A percentile compares a stretch with the other conserved stretches of the same genome.
Evolutionary conservation across 2,329 filamentous ascomycete genomes (phyloP).

Genomic region (Nakataea oryzae): DNA sequence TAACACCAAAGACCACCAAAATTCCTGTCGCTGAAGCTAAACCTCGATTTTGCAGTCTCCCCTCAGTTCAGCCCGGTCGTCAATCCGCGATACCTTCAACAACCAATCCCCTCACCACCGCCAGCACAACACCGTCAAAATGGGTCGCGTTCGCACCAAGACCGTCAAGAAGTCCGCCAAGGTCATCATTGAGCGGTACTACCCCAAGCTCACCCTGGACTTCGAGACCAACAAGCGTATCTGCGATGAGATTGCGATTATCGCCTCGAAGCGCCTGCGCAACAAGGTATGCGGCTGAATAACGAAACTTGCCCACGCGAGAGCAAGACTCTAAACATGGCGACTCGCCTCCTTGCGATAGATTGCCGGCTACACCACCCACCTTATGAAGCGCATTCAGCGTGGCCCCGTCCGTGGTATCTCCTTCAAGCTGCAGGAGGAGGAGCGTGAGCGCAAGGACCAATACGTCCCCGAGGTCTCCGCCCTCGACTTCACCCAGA

Average conservation of each 20-base stretch:
- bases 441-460: slow-evolving; percentile 99
- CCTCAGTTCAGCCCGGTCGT: neutral
- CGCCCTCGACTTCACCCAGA: slow-evolving; percentile 95
- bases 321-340: neutral
- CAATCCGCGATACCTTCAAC: neutral
- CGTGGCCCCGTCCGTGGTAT: slow-evolving; percentile 98
- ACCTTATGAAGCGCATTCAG: slow-evolving; percentile 99
- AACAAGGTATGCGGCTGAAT: slow-evolving; percentile 88
- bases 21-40: neutral
- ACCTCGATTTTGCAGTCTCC: slow-evolving; percentile 1
- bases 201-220: slow-evolving; percentile 96
- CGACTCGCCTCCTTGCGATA: slow-evolving; percentile 20
- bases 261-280: slow-evolving; percentile 95
- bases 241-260: slow-evolving; percentile 99
- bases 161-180: slow-evolving; percentile 77
- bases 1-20: slow-evolving; percentile 1
- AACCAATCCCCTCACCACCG: slow-evolving; percentile 11
- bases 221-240: slow-evolving; percentile 99
- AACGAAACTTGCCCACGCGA: neutral
- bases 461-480: slow-evolving; percentile 99
- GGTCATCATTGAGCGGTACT: slow-evolving; percentile 99
- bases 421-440: slow-evolving; percentile 99
- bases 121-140: slow-evolving; percentile 41
- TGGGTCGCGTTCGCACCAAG: slow-evolving; percentile 63
- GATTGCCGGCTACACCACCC: slow-evolving; percentile 98